These are phyloP conservation scores for Aurantiochytrium sp. DNA, from an alignment of 108 stramenopile species.

Conservation along the genomic window DNA sequence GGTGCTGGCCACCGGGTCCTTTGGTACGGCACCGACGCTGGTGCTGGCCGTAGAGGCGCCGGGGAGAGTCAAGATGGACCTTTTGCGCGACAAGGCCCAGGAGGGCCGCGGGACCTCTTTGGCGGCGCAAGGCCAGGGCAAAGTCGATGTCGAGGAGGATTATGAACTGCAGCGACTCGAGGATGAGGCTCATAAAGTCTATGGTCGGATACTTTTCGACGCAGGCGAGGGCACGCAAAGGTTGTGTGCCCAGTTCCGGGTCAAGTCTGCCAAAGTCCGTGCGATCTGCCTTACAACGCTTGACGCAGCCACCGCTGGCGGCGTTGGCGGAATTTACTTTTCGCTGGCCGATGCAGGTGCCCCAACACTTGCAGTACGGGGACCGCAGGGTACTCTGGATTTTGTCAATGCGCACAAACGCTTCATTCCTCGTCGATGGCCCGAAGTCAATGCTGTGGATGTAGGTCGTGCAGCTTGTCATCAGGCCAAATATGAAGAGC, in stretches of 20 bases:
- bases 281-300: background rate
- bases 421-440: background rate
- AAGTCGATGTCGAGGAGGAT: background rate
- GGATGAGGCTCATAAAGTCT: background rate
- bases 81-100: background rate
- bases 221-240: background rate
- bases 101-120: background rate
- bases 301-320: background rate
- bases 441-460: background rate
- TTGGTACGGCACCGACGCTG: background rate
- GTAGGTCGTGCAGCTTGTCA: background rate
- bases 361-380: background rate
- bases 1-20: background rate
- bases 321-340: background rate
- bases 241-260: background rate
- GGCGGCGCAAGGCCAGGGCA: background rate
- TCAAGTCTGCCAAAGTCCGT: background rate
- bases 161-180: background rate
- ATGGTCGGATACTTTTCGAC: background rate
- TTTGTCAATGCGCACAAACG: background rate
- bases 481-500: background rate
- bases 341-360: background rate
- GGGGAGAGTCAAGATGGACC: background rate
- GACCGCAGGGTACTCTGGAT: background rate
- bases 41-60: background rate